Evolutionary conservation across 352 stramenopile genomes (phyloP).

Genomic region (Globisporangium barbulae): DNA sequence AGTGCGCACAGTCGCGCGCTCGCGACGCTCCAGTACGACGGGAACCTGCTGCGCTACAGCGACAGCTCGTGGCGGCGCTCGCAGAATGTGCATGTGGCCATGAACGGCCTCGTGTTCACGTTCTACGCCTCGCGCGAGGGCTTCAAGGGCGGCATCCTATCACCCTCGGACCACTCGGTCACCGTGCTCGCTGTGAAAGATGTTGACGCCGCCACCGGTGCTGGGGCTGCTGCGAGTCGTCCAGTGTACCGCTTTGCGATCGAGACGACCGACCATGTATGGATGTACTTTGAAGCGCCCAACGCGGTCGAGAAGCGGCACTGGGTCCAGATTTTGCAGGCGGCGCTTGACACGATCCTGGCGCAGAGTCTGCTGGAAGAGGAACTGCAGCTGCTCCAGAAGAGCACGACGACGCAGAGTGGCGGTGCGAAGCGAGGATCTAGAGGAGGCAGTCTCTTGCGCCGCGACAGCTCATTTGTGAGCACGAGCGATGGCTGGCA

Average conservation of each 20-base stretch:
- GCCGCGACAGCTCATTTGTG: constrained; percentile 7
- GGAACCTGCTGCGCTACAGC: constrained; percentile 26
- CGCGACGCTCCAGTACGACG: constrained; percentile 37
- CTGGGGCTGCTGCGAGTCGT: constrained; percentile 28
- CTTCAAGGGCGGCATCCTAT: constrained; percentile 38
- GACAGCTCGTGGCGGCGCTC: constrained; percentile 35
- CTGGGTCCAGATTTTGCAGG: constrained; percentile 53
- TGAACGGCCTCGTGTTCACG: constrained; percentile 38
- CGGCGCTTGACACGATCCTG: constrained; percentile 45
- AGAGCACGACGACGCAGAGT: not conserved
- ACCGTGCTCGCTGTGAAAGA: constrained; percentile 19
- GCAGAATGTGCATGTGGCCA: constrained; percentile 41
- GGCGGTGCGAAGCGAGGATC: not conserved
- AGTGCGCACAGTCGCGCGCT: constrained; percentile 29
- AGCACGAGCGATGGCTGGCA: constrained; percentile 1
- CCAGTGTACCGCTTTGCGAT: constrained; percentile 36
- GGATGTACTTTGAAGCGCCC: constrained; percentile 39
- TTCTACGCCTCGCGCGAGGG: constrained; percentile 61
- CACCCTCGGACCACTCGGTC: constrained; percentile 8
- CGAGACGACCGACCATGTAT: constrained; percentile 50
- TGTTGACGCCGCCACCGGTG: constrained; percentile 15
- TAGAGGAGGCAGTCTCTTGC: not conserved
- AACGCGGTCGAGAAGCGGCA: constrained; percentile 34
- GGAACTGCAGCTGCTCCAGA: constrained; percentile 18
- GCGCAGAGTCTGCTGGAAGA: constrained; percentile 44